Evolutionary conservation across 768 basidiomycete genomes (phyloP).

Genomic region (Mycena pura): DNA sequence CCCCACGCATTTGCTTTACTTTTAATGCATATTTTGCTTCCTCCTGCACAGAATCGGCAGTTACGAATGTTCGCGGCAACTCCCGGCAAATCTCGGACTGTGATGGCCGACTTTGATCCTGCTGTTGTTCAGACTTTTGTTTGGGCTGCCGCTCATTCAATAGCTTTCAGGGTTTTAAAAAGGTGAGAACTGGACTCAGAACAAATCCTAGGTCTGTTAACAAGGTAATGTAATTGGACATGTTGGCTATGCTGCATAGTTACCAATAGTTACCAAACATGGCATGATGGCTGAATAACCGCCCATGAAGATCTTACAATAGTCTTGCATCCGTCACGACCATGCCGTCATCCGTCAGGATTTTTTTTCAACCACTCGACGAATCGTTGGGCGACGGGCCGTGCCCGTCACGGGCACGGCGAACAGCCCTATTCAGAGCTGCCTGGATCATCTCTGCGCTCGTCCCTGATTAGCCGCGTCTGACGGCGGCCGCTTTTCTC

Average conservation of each 20-base stretch:
- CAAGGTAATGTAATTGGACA: background rate
- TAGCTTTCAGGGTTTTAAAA: background rate
- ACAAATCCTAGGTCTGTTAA: background rate
- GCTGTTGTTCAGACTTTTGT: background rate
- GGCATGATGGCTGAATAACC: background rate
- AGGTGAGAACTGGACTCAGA: background rate
- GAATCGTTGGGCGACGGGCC: background rate
- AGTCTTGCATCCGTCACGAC: background rate
- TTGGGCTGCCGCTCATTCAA: background rate
- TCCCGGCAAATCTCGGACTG: background rate
- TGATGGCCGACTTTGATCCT: background rate
- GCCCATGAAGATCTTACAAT: background rate
- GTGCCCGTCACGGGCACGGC: too few species aligned
- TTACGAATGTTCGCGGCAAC: too few species aligned
- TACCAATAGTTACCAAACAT: background rate
- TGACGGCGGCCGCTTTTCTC: too few species aligned
- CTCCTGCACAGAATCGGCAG: too few species aligned
- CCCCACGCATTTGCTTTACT: too few species aligned
- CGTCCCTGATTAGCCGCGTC: too few species aligned
- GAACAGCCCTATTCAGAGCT: too few species aligned
- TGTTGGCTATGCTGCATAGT: background rate
- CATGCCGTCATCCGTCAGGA: background rate
- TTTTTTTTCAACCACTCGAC: background rate
- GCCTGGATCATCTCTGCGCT: too few species aligned
- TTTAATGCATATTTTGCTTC: too few species aligned